phyloP scores from a whole-genome alignment of 2,329 filamentous ascomycete species.

The Phialophora tarda region DNA sequence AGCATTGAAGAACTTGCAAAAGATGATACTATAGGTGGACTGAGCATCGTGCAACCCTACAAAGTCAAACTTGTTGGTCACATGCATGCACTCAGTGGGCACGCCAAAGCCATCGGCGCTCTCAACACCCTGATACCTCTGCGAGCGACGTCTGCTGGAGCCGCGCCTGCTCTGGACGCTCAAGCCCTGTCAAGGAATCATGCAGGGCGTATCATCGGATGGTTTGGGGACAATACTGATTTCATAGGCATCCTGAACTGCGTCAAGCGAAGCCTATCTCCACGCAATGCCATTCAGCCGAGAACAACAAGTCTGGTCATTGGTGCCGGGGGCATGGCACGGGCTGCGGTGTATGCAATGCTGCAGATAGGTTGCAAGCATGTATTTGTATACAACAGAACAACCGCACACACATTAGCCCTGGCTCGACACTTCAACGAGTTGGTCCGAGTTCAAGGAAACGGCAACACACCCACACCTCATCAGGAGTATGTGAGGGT shows the following conservation, averaged over 20 bases:
- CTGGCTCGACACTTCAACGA: constrained; percentile 72
- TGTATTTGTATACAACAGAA: constrained; percentile 77
- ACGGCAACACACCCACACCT: constrained; percentile 45
- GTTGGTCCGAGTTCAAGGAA: constrained; percentile 49
- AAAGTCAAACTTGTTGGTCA: constrained; percentile 49
- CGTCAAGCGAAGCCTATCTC: constrained; percentile 50
- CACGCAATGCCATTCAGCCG: constrained; percentile 59
- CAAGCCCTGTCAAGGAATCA: constrained; percentile 52
- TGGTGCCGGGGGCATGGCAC: constrained; percentile 74
- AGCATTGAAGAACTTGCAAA: constrained; percentile 47
- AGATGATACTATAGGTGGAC: constrained; percentile 49
- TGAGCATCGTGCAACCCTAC: constrained; percentile 53
- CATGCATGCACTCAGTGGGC: constrained; percentile 48
- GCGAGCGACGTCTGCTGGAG: constrained; percentile 46
- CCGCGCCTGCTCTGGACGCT: constrained; percentile 46
- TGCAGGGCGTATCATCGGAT: constrained; percentile 49
- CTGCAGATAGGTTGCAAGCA: constrained; percentile 76
- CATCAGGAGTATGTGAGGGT: constrained; percentile 53
- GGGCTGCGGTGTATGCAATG: constrained; percentile 78
- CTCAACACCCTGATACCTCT: constrained; percentile 54
- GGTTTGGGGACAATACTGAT: constrained; percentile 54
- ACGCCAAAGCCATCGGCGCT: constrained; percentile 54
- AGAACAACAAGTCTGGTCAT: constrained; percentile 61
- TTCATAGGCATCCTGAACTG: constrained; percentile 53
- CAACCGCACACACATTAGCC: constrained; percentile 67